Evolutionary conservation across 306 rosid species (phyloP), one percentile per base, ranked within the genome.

Genomic region (Dryas drummondii): DNA sequence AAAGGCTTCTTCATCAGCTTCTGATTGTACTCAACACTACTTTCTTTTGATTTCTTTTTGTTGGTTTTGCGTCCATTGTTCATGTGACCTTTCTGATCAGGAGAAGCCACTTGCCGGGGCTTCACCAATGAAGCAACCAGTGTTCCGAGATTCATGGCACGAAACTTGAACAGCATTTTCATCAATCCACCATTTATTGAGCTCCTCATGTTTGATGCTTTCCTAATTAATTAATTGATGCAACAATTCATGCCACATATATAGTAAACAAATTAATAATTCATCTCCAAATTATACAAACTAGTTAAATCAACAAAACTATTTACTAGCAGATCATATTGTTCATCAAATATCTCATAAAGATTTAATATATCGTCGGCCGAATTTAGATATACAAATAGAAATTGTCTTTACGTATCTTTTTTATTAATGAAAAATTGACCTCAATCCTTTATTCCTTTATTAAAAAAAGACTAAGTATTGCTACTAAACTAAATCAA

Each of bases 131-230:
- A 78, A 63, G 90, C 68, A 22, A 86, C 44, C 5, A 81, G 17
- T 47, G 82, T 77, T 58, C 83, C 76, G 2, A 86, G 73, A 66
- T 83, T 84, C 59, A 74, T 76, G 44, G 82, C 81, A 84, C 76
- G 61, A 66, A 84, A 74, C 81, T 84, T 88, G 49, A 81, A 81
- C 60, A 88, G 37, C 52, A 84, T 44, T 62, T 83, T 88, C 86
- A 81, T 77, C 40, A 88, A 76, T 11, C 83, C 81, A 32, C 84
- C 83, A 22, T 66, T 77, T 51, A 42, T 80, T 48, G 81, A 42
- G 41, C 63, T 48, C 48, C 75, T 59, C 41, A 26, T 55, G 74
- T 82, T 84, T 68, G 80, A 72, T 76, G 70, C 32, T 74, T 84
- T 78, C 79, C 79, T 80, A 4, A 10, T 12, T 58, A 2, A 41